Evolutionary conservation across 2,329 filamentous ascomycete species (phyloP).

Genomic region (Thelonectria olida): DNA sequence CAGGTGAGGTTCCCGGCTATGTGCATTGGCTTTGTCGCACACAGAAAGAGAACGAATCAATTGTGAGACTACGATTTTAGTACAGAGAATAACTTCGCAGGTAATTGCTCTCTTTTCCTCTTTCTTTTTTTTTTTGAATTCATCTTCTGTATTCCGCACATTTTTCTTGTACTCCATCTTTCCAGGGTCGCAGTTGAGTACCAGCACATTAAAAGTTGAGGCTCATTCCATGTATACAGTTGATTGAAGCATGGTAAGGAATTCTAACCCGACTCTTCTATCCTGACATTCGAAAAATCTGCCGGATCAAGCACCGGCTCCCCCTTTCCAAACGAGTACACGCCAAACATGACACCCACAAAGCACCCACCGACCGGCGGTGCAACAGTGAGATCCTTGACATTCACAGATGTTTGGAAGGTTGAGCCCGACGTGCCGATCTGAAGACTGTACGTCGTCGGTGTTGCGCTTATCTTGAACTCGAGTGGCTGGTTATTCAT

Average conservation of each 20-base stretch:
- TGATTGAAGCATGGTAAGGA: no score
- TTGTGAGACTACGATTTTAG: no score
- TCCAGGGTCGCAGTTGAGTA: no score
- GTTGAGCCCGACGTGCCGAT: not conserved
- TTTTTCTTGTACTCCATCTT: no score
- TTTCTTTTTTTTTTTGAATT: no score
- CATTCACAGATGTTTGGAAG: not conserved
- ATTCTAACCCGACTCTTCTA: not conserved
- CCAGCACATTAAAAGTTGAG: no score
- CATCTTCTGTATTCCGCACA: no score
- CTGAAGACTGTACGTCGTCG: constrained; percentile 16
- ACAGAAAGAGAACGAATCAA: no score
- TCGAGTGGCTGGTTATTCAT: not conserved
- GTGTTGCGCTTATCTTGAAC: constrained; percentile 1
- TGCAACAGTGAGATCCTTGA: constrained; percentile 20
- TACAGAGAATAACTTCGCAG: no score
- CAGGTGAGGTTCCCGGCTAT: not conserved
- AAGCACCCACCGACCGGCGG: constrained; percentile 35
- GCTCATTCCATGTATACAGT: no score
- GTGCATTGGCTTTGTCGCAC: not conserved
- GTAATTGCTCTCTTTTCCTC: no score
- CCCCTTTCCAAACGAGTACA: constrained; percentile 32
- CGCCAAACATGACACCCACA: constrained; percentile 34
- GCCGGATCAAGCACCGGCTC: constrained; percentile 34
- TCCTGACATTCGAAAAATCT: constrained; percentile 22